Evolutionary conservation across 2,329 filamentous ascomycete genomes (phyloP), one percentile per base, ranked within the genome.

Genomic region (Zasmidium cellare): DNA sequence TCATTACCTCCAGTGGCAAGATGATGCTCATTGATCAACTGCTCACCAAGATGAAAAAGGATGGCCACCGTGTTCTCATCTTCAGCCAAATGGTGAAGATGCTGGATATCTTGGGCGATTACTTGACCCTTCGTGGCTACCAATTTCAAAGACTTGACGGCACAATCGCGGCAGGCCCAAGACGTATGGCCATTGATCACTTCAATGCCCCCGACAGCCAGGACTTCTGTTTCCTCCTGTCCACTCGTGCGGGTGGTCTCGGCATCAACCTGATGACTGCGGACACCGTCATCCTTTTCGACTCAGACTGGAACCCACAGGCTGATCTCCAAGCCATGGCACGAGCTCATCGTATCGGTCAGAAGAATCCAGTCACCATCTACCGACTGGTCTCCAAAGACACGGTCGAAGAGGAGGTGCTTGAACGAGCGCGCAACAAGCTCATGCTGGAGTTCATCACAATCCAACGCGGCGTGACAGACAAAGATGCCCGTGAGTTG

Each of bases 11-110:
- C 72, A 99, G 94, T 76, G 96, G 96, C 67, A 99, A 99, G 78
- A 97, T 99, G 94, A 97, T 97, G 92, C 82, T 99, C 50, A 84
- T 99, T 7, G 94, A 99, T 68, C 91, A 92, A 72, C 86, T 99
- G n/a, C 82, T 99, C 11, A 89, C 89, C 5, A 99, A 99, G 76
- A 79, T 99, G 65, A 96, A 89, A 74, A 90, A 88, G 66, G 94
- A 99, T 70, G 91, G 91, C 49, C 94, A 99, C 75, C 90, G 94
- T 55, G 96, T 99, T 12, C 79, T 99, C 62, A 97, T 99, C 64
- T 99, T 99, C 80, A 97, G 93, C 73, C 94, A 99, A 73, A 99
- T 99, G 94, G 96, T 99, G 35, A 96, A 91, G 72, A 97, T 99
- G 90, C 84, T 99, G 20, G 92, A 99, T 70, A 94, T 99, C 53